Conservation (phyloP, 352 stramenopile genomes). For the Nothophytophthora sp. region DNA sequence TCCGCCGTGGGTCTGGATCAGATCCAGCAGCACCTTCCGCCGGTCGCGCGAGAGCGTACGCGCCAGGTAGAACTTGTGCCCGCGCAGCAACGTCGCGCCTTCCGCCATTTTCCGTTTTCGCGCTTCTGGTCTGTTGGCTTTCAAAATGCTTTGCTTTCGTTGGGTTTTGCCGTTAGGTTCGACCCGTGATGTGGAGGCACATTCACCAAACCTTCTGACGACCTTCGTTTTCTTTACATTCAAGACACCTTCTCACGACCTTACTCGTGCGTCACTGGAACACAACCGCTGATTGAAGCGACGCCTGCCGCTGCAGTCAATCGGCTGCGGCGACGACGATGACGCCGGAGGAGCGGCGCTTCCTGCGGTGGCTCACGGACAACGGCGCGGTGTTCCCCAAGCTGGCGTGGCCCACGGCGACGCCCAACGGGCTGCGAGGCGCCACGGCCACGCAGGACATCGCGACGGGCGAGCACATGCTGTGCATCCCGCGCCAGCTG, state of each 20-base stretch:
- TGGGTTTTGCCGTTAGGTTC: too few species aligned
- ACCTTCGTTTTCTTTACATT: too few species aligned
- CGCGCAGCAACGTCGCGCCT: slow-evolving; percentile 36
- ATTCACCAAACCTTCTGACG: too few species aligned
- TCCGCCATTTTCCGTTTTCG: not conserved
- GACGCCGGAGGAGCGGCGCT: slow-evolving; percentile 36
- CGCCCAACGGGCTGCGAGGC: slow-evolving; percentile 50
- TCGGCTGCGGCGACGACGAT: slow-evolving; percentile 9
- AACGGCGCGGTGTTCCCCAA: slow-evolving; percentile 80
- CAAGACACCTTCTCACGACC: too few species aligned
- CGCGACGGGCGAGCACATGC: slow-evolving; percentile 58
- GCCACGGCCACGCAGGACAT: slow-evolving; percentile 55
- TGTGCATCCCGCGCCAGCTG: slow-evolving; percentile 58
- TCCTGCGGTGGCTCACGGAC: slow-evolving; percentile 69
- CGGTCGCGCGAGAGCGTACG: slow-evolving; percentile 22
- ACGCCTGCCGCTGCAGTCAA: too few species aligned
- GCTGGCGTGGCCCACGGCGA: slow-evolving; percentile 66
- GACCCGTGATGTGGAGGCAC: too few species aligned
- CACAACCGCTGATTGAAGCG: slow-evolving; percentile 2
- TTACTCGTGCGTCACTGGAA: too few species aligned
- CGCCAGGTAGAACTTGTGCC: slow-evolving; percentile 43
- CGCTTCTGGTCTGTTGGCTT: not conserved
- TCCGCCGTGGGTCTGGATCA: slow-evolving; percentile 42
- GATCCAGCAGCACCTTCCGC: slow-evolving; percentile 16
- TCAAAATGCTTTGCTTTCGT: slow-evolving; percentile 11